Base-by-base conservation (phyloP, 2,329 filamentous ascomycete species). In the Paecilomyces formosus region DNA sequence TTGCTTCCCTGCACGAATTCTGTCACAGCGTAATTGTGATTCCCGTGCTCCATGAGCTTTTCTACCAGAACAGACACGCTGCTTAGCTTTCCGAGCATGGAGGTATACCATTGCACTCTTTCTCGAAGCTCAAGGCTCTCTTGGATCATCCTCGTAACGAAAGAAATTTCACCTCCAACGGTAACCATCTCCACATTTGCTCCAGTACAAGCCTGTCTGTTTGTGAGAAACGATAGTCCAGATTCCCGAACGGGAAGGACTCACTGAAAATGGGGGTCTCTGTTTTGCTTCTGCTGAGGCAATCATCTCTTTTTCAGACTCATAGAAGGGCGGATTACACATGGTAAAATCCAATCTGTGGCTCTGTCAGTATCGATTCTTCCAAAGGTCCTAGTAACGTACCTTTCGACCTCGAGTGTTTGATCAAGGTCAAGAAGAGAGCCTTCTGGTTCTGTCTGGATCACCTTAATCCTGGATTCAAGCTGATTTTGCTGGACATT, bases 291-390 rank as follows among this genome's bases (percentile, higher is more conserved):
- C 72, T 0, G 89, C 88, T 1, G 87, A 88, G 3, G 78, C 75
- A 2, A 81, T 64, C 73, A 97, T 83, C 55, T 95, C 91, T 4
- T 81, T 74, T 2, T 82, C 76, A 0, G 89, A 92, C n/a, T 80
- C 74, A 77, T 97, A 97, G 76, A 99, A 99, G 0, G 94, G 94
- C 0, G 94, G 94, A 65, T 99, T 99, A 63, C 88, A 93, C 86
- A 97, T 95, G 59, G 85, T 86, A 70, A 97, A 97, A 69, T 93
- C 87, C 51, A 96, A 79, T 2, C 78, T 80, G 9, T 68, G 61
- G 11, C 18, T 31, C 54, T 21, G 12, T 56, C 21, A 39, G 55
- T 57, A 63, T 54, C 39, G 56, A 12, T n/a, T 13, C 11, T 59
- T 51, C 8, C n/a, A 26, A 11, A 30, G 8, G 7, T 18, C 12